A percentile compares a stretch with the other conserved stretches of the same genome.
phyloP scores from a whole-genome alignment of 2,329 filamentous ascomycete species.

The Diaporthe amygdali region DNA sequence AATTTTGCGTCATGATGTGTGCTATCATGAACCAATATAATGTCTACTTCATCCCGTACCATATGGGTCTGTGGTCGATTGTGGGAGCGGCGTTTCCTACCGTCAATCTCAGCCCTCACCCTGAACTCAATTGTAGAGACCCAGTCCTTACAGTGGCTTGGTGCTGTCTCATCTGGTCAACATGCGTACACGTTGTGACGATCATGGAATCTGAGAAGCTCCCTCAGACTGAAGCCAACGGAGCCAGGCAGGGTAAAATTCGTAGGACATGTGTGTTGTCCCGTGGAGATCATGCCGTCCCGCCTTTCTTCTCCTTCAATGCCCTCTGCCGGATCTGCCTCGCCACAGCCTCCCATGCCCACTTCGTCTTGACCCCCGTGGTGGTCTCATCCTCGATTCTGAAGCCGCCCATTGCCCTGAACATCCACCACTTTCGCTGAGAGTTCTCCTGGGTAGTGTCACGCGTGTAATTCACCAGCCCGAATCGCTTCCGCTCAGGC shows the following conservation, averaged over 20 bases:
- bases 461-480: constrained; percentile 45
- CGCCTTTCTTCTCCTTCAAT: not conserved
- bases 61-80: too few species aligned
- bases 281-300: not conserved
- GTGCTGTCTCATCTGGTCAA: not conserved
- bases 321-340: not conserved
- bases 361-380: constrained; percentile 30
- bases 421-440: constrained; percentile 42
- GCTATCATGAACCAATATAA: too few species aligned
- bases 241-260: not conserved
- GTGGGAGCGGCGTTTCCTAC: too few species aligned
- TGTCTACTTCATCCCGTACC: too few species aligned
- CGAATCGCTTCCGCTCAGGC: constrained; percentile 36
- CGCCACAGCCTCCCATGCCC: constrained; percentile 33
- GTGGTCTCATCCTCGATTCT: constrained; percentile 35
- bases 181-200: not conserved
- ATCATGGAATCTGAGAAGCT: too few species aligned
- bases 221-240: not conserved
- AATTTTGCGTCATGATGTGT: too few species aligned
- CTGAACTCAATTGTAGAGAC: not conserved
- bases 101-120: too few species aligned
- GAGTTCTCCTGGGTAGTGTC: constrained; percentile 36
- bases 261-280: too few species aligned
- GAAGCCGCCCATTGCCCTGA: constrained; percentile 42
- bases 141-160: not conserved